These are phyloP conservation scores for Avena atlantica DNA, from an alignment of 176 grass and related monocot species.

Conservation along the genomic window DNA sequence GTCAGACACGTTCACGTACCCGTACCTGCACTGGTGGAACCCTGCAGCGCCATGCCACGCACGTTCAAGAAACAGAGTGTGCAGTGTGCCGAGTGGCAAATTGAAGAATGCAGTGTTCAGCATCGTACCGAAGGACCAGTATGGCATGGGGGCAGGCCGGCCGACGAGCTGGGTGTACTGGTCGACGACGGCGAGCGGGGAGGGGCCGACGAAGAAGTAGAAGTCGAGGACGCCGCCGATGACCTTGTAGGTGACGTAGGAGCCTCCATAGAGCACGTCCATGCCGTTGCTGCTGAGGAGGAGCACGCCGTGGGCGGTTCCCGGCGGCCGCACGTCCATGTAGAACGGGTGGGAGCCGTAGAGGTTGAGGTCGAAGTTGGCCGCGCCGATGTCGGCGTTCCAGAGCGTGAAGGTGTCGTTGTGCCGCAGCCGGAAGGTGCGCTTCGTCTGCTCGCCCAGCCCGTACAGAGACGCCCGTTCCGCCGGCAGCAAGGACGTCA, in stretches of 20 bases:
- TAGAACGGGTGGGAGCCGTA: slow-evolving; percentile 95
- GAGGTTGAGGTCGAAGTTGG: slow-evolving; percentile 56
- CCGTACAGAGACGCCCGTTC: slow-evolving; percentile 69
- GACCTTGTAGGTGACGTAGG: slow-evolving; percentile 77
- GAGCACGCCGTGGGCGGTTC: slow-evolving; percentile 70
- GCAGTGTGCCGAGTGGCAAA: not conserved
- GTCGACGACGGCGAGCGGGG: slow-evolving; percentile 67
- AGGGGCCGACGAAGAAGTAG: slow-evolving; percentile 79
- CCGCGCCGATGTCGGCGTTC: slow-evolving; percentile 63
- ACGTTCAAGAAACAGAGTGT: not conserved
- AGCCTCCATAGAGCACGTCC: slow-evolving; percentile 75
- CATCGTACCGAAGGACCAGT: slow-evolving; percentile 80
- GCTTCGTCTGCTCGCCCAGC: slow-evolving; percentile 89
- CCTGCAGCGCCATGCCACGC: slow-evolving; percentile 37
- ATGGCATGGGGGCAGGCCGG: slow-evolving; percentile 74
- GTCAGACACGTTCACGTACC: slow-evolving; percentile 66
- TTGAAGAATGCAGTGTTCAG: not conserved
- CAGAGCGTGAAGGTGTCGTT: slow-evolving; percentile 80
- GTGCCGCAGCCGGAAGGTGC: slow-evolving; percentile 57
- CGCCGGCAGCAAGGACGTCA: slow-evolving; percentile 59
- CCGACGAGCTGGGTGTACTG: slow-evolving; percentile 95
- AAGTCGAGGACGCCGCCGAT: slow-evolving; percentile 91
- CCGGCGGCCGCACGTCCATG: slow-evolving; percentile 66
- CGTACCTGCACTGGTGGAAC: slow-evolving; percentile 83
- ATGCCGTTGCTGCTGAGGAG: slow-evolving; percentile 93